A percentile compares a stretch with the other conserved stretches of the same genome.
phyloP scores from a whole-genome alignment of 768 basidiomycete species.

The Suillus alpinus region DNA sequence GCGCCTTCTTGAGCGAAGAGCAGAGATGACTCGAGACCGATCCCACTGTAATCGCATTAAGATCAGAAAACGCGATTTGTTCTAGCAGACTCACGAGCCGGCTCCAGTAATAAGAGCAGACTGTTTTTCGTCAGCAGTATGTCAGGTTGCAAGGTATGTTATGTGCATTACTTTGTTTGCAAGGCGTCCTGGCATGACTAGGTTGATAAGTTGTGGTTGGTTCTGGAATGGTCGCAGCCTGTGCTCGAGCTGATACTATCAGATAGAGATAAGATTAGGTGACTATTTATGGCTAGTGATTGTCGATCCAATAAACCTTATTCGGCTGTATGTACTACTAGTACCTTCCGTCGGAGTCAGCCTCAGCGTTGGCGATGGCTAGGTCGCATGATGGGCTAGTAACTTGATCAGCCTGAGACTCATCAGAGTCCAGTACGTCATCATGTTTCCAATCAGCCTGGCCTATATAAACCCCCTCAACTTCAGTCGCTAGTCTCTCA shows the following conservation, averaged over 20 bases:
- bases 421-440: neutral
- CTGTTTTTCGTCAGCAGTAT: conserved; percentile 32
- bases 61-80: conserved; percentile 14
- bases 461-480: neutral
- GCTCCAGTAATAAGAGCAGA: conserved; percentile 85
- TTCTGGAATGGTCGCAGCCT: neutral
- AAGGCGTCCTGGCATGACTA: conserved; percentile 62
- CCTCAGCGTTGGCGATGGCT: too few species aligned
- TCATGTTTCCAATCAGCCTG: neutral
- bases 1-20: conserved; percentile 95
- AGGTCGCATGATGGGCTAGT: neutral
- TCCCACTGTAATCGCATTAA: conserved; percentile 60
- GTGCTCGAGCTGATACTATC: neutral
- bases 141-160: neutral
- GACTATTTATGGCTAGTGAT: neutral
- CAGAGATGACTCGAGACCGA: conserved; percentile 93
- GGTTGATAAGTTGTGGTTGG: conserved; percentile 6
- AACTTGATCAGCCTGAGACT: neutral
- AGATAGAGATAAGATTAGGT: neutral
- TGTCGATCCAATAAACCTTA: neutral
- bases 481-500: neutral
- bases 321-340: too few species aligned
- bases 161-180: conserved; percentile 51
- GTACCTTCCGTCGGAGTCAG: too few species aligned
- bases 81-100: conserved; percentile 62